Base-by-base conservation (phyloP, 2,329 filamentous ascomycete species). In the Colletotrichum orchidophilum region DNA sequence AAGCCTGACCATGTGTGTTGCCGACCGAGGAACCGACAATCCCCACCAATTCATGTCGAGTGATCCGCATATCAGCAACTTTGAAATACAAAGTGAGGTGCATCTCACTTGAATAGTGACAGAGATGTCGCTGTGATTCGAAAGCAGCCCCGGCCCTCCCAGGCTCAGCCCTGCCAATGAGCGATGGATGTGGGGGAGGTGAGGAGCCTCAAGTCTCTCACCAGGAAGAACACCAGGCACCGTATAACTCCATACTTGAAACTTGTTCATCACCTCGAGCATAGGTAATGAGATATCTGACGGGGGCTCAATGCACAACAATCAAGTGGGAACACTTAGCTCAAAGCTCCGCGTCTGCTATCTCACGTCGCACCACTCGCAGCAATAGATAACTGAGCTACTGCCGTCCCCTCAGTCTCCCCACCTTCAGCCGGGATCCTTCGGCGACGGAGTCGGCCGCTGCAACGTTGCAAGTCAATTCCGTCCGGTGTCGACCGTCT, bases 71-170 rank as follows among this genome's bases (percentile, higher is more conserved):
- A 1, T 6, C 15, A 42, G 15, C 8, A 18, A 18, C 5, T 18
- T 0, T 2, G 18, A 5, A 7, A 15, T 2, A 39, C 35, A 39
- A 18, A 39, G 35, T 39, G 15, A 39, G 2, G 8, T 42, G 1
- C 3, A 7, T n/a, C 39, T 42, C 13, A 42, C 39, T 18, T 42
- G 15, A 7, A n/a, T 6, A n/a, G 39, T 8, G 5, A 42, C 5
- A 42, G 18, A n/a, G 39, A 42, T 7, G 29, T 21, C 11, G 18
- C 33, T 15, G 33, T 33, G 3, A 71, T 77, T 24, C 77, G 65
- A 70, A 77, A 77, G 59, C 73, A 70, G 60, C 75, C 74, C 11
- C 66, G 65, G n/a, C 21, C 21, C 50, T 11, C 21, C 24, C 21
- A 39, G 21, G 18, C 57, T 31, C 52, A 11, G 13, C 15, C 18